These are phyloP conservation scores for Calonectria pseudoreteaudii DNA, from an alignment of 2,329 filamentous ascomycete genomes.

Conservation along the genomic window DNA sequence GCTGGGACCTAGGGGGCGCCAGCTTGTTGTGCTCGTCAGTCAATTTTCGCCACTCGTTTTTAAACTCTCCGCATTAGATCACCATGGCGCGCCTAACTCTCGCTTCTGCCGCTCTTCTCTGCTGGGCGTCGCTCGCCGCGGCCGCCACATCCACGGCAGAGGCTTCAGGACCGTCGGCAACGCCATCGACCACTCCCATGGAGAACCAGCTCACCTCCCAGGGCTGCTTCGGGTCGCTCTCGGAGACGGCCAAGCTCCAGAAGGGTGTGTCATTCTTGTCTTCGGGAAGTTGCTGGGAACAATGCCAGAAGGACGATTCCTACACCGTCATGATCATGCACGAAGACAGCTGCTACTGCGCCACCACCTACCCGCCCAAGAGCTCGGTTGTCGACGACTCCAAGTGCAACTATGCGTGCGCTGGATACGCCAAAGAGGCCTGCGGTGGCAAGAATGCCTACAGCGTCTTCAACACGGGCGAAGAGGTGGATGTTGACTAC, in stretches of 20 bases:
- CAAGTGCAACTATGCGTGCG: constrained; percentile 28
- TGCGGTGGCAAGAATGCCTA: constrained; percentile 28
- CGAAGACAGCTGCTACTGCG: constrained; percentile 24
- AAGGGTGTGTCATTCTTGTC: not conserved
- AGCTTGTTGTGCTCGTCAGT: not conserved
- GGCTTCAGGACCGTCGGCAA: constrained; percentile 49
- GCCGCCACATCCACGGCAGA: not conserved
- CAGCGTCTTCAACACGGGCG: constrained; percentile 28
- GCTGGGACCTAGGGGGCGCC: not conserved
- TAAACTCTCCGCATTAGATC: not conserved
- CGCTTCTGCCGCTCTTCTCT: not conserved
- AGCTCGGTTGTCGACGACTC: constrained; percentile 20
- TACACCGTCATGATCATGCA: constrained; percentile 17
- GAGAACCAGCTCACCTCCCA: constrained; percentile 12
- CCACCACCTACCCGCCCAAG: constrained; percentile 26
- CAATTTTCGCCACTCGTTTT: not conserved
- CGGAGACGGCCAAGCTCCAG: not conserved
- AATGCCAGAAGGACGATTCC: not conserved
- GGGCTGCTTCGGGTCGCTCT: constrained; percentile 30
- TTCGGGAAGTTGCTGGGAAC: not conserved
- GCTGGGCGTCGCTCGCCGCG: not conserved
- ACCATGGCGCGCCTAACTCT: not conserved
- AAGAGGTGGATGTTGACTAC: not conserved
- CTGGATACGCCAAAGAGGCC: constrained; percentile 18
- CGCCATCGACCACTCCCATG: not conserved